Percentiles rank a stretch among this genome's conserved stretches.
Conservation (phyloP, 306 rosid genomes). For the Fagus sylvatica region DNA sequence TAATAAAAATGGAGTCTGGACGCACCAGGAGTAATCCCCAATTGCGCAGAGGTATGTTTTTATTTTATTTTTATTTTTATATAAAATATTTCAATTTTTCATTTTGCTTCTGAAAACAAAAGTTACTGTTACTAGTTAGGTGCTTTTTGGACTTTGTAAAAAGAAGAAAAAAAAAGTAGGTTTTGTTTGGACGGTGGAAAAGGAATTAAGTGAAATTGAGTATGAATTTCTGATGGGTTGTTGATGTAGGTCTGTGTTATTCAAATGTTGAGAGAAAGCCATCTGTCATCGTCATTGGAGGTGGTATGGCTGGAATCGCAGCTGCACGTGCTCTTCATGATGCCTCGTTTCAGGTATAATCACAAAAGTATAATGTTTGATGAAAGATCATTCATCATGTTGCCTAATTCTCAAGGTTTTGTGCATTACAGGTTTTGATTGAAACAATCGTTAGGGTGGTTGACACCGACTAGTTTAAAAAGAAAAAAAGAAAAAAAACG, state of each 20-base stretch:
- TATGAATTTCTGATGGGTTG: background rate
- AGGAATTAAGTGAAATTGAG: background rate
- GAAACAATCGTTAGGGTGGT: background rate
- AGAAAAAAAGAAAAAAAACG: background rate
- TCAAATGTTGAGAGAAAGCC: constrained; percentile 62
- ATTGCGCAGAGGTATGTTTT: constrained; percentile 69
- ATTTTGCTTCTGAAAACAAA: too few relatives aligned
- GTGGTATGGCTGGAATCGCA: constrained; percentile 90
- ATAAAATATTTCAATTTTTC: background rate
- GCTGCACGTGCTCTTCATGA: constrained; percentile 95
- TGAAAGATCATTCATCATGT: background rate
- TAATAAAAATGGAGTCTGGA: constrained; percentile 65
- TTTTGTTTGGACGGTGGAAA: background rate
- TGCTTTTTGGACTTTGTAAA: too few relatives aligned
- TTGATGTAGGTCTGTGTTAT: constrained; percentile 53
- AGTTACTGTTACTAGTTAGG: too few relatives aligned
- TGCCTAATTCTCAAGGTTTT: background rate
- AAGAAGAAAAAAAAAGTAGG: too few relatives aligned
- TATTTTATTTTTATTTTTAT: background rate
- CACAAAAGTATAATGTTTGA: background rate
- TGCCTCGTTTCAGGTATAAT: constrained; percentile 81
- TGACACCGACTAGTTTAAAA: background rate
- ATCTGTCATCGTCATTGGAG: constrained; percentile 91
- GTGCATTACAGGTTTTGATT: background rate
- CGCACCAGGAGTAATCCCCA: constrained; percentile 60